A percentile compares a stretch with the other conserved stretches of the same genome.
phyloP scores from a whole-genome alignment of 306 rosid species.

The Mimosa bimucronata region DNA sequence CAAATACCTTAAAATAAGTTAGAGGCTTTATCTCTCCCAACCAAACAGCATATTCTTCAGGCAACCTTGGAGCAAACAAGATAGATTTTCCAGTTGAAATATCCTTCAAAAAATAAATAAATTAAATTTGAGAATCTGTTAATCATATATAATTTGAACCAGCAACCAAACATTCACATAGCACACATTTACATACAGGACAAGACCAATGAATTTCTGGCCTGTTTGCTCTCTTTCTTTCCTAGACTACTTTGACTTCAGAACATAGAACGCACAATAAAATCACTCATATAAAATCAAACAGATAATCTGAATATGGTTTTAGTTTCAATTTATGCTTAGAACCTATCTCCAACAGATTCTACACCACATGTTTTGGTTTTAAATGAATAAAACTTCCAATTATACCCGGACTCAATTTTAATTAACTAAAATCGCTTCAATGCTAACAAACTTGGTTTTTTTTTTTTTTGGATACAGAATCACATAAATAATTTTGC shows the following conservation, averaged over 20 bases:
- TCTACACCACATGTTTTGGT: background rate
- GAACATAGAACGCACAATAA: background rate
- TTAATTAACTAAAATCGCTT: no score
- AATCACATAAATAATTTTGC: no score
- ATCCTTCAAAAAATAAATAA: constrained; percentile 53
- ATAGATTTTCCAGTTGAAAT: constrained; percentile 69
- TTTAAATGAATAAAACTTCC: background rate
- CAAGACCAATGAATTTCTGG: background rate
- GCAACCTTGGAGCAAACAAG: constrained; percentile 78
- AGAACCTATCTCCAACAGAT: background rate
- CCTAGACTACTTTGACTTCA: background rate
- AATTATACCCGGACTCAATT: no score
- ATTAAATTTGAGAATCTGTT: background rate
- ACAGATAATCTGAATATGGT: background rate
- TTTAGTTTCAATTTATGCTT: background rate
- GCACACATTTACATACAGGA: background rate
- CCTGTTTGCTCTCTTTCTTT: background rate
- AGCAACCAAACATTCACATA: background rate
- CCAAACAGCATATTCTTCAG: constrained; percentile 92
- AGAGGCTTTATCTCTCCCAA: constrained; percentile 72
- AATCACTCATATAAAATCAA: background rate
- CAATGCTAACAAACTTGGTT: no score
- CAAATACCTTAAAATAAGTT: constrained; percentile 64
- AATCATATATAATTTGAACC: background rate
- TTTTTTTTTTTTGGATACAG: no score